Conservation (phyloP, 2,329 filamentous ascomycete genomes). For the Fusarium redolens region DNA sequence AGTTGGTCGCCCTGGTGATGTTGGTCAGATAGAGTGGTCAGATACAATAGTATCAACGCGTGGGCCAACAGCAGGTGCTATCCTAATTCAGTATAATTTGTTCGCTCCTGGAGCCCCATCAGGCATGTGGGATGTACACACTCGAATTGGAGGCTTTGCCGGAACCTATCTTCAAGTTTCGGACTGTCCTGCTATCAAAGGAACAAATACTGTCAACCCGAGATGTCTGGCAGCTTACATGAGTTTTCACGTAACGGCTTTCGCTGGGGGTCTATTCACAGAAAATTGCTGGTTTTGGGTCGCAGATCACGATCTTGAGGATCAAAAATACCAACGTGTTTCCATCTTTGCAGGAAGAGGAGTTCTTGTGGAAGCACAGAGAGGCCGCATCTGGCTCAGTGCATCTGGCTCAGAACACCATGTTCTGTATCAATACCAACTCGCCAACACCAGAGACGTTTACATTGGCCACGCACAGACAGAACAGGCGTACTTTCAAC, state of each 20-base stretch:
- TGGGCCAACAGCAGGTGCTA: constrained; percentile 74
- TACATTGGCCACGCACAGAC: constrained; percentile 75
- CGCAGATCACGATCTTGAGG: constrained; percentile 67
- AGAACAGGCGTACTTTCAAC: constrained; percentile 79
- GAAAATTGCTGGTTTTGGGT: constrained; percentile 62
- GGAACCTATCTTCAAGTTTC: constrained; percentile 76
- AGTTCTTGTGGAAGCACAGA: constrained; percentile 56
- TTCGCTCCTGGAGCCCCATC: constrained; percentile 56
- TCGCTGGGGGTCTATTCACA: constrained; percentile 53
- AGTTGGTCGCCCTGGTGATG: constrained; percentile 72
- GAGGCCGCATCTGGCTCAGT: constrained; percentile 66
- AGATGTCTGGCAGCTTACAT: constrained; percentile 57
- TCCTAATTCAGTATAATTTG: constrained; percentile 80
- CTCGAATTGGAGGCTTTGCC: constrained; percentile 77
- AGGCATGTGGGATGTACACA: constrained; percentile 81
- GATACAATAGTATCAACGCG: constrained; percentile 78
- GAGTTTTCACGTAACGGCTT: constrained; percentile 56
- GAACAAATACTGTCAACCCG: constrained; percentile 43
- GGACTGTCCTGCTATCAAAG: constrained; percentile 69
- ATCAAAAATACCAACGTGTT: constrained; percentile 59
- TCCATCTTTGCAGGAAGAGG: constrained; percentile 66
- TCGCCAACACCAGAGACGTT: constrained; percentile 68
- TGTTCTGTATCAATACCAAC: constrained; percentile 75
- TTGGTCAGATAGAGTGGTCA: constrained; percentile 74
- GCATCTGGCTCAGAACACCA: constrained; percentile 75